Percentiles rank a stretch among this genome's conserved stretches.
Conservation (phyloP, 495 filamentous ascomycete species). For the Mytilinidion resinicola region DNA sequence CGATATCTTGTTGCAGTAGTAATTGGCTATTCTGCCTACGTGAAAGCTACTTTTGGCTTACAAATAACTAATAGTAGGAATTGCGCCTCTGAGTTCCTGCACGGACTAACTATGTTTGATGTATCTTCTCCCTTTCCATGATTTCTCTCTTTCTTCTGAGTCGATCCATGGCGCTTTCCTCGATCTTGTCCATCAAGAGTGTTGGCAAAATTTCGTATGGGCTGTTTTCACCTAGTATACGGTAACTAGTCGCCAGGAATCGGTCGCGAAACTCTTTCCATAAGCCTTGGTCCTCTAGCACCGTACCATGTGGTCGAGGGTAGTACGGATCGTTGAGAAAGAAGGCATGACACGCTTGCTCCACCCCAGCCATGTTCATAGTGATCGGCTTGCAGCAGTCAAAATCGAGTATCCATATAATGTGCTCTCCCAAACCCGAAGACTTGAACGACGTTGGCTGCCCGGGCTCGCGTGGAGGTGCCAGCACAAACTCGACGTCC, state of each 20-base stretch:
- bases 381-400: slow-evolving; percentile 22
- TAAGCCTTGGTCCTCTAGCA: slow-evolving; percentile 5
- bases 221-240: neutral
- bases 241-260: slow-evolving; percentile 4
- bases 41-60: no score
- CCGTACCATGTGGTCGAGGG: slow-evolving; percentile 14
- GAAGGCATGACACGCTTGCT: slow-evolving; percentile 23
- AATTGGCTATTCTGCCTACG: no score
- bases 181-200: slow-evolving; percentile 3
- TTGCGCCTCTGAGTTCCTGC: no score
- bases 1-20: no score
- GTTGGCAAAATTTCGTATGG: neutral
- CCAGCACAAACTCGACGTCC: slow-evolving; percentile 33
- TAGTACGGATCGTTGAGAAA: slow-evolving; percentile 30
- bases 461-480: slow-evolving; percentile 7
- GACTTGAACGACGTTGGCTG: neutral
- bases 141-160: no score
- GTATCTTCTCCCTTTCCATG: no score
- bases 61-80: no score
- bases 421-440: slow-evolving; percentile 6
- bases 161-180: neutral
- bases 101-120: no score
- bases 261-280: slow-evolving; percentile 15
- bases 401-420: slow-evolving; percentile 33
- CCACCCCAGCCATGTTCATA: slow-evolving; percentile 22